These are phyloP conservation scores for Fragosphaeria purpurea DNA, from an alignment of 2,329 filamentous ascomycete species.

Conservation along the genomic window DNA sequence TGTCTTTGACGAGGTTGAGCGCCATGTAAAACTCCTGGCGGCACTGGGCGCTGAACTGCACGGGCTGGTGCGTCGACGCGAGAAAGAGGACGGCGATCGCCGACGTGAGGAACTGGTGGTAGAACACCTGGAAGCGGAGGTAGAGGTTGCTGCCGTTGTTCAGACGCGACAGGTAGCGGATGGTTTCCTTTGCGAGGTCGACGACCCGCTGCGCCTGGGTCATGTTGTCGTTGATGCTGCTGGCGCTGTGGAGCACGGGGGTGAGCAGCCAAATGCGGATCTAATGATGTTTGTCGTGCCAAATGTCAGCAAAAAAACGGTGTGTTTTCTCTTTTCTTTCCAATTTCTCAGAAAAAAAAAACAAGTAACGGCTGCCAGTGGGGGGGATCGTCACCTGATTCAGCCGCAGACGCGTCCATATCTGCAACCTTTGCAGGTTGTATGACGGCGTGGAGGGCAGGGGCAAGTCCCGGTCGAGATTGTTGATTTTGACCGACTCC, in stretches of 20 bases:
- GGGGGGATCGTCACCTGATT: constrained; percentile 50
- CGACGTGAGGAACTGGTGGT: constrained; percentile 70
- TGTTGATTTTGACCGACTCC: constrained; percentile 47
- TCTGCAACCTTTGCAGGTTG: constrained; percentile 61
- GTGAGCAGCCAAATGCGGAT: constrained; percentile 53
- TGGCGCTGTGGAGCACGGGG: constrained; percentile 74
- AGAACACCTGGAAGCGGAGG: constrained; percentile 61
- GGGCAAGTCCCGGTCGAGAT: constrained; percentile 43
- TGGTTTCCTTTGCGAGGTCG: constrained; percentile 66
- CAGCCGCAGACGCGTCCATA: constrained; percentile 75
- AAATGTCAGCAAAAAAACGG: no score
- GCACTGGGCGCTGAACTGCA: constrained; percentile 57
- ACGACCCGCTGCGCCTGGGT: constrained; percentile 64
- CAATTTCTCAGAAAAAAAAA: no score
- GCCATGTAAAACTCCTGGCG: constrained; percentile 72
- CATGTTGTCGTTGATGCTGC: constrained; percentile 69
- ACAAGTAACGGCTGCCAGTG: no score
- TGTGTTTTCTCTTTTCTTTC: no score
- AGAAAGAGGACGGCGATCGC: constrained; percentile 68
- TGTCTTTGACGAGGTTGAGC: constrained; percentile 61
- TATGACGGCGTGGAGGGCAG: constrained; percentile 48
- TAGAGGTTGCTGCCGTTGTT: constrained; percentile 67
- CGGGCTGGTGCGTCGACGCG: constrained; percentile 64
- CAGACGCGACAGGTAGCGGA: constrained; percentile 58
- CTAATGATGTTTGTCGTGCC: neutral